Conservation (phyloP, 2,329 filamentous ascomycete species). For the Penicillium sp. region DNA sequence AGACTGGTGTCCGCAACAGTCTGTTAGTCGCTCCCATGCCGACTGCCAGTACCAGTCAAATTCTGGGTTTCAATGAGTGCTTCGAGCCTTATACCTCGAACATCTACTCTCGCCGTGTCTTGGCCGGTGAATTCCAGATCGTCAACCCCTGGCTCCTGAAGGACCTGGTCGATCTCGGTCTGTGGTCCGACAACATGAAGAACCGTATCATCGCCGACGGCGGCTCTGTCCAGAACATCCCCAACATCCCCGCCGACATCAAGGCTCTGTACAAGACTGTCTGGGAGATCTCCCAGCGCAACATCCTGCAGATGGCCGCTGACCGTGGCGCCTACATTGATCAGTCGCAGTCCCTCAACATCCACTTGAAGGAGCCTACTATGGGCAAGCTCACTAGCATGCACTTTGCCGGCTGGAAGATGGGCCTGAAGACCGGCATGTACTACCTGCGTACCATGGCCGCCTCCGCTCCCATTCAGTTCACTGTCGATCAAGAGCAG, state of each 20-base stretch:
- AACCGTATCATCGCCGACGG: slow-evolving; percentile 98
- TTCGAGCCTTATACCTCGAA: slow-evolving; percentile 99
- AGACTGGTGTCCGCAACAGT: slow-evolving; percentile 93
- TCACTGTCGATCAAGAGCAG: slow-evolving; percentile 96
- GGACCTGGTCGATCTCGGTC: slow-evolving; percentile 93
- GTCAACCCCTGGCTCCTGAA: slow-evolving; percentile 99
- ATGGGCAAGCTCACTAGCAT: slow-evolving; percentile 99
- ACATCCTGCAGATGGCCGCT: slow-evolving; percentile 94
- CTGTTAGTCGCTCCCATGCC: slow-evolving; percentile 96
- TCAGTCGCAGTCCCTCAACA: slow-evolving; percentile 98
- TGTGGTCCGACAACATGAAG: slow-evolving; percentile 99
- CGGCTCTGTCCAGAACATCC: slow-evolving; percentile 93
- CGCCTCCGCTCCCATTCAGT: slow-evolving; percentile 94
- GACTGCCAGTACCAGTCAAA: slow-evolving; percentile 94
- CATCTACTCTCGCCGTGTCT: slow-evolving; percentile 97
- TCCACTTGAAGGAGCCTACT: slow-evolving; percentile 97
- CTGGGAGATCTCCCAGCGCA: slow-evolving; percentile 97
- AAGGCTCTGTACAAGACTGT: slow-evolving; percentile 99
- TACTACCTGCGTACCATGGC: slow-evolving; percentile 99
- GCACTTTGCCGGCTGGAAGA: slow-evolving; percentile 99
- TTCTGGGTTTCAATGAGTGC: slow-evolving; percentile 98
- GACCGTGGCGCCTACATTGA: slow-evolving; percentile 98
- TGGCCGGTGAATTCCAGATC: slow-evolving; percentile 98
- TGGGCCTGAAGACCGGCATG: slow-evolving; percentile 99
- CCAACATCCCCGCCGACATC: slow-evolving; percentile 92